phyloP scores from a whole-genome alignment of 169 alveolate genomes.

The Eimeria maxima region DNA sequence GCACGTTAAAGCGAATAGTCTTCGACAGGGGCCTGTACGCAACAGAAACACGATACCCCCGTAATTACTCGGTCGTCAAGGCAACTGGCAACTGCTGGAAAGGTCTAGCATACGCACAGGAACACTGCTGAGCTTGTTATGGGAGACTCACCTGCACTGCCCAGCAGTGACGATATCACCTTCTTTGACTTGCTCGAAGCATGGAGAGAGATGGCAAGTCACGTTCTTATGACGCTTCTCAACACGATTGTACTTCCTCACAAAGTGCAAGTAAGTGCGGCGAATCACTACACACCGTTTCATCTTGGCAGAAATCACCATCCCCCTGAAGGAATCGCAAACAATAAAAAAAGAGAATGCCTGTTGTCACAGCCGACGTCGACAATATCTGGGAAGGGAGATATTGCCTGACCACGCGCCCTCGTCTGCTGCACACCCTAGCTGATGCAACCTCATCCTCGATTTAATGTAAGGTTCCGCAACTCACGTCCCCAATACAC shows the following conservation, averaged over 20 bases:
- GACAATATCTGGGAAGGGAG: background rate
- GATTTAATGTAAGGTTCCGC: no score
- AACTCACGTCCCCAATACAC: no score
- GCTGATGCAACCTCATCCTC: no score
- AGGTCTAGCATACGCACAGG: no score
- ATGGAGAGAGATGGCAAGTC: conserved; percentile 99
- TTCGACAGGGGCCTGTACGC: conserved; percentile 98
- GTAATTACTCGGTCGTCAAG: no score
- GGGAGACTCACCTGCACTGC: conserved; percentile 96
- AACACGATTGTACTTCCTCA: conserved; percentile 98
- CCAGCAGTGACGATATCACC: conserved; percentile 99
- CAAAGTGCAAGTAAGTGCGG: conserved; percentile 99
- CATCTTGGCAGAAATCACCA: conserved; percentile 99
- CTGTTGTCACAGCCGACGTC: background rate
- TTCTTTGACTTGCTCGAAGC: conserved; percentile 97
- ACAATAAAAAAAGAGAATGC: background rate
- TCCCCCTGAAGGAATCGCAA: conserved; percentile 92
- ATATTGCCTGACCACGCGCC: no score
- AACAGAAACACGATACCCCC: background rate
- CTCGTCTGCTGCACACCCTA: no score
- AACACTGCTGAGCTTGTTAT: no score
- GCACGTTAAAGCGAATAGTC: conserved; percentile 99
- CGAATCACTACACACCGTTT: conserved; percentile 98
- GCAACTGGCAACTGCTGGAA: no score
- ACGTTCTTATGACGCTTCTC: conserved; percentile 99